Conservation (phyloP, 2,329 filamentous ascomycete species). For the Fragosphaeria purpurea region DNA sequence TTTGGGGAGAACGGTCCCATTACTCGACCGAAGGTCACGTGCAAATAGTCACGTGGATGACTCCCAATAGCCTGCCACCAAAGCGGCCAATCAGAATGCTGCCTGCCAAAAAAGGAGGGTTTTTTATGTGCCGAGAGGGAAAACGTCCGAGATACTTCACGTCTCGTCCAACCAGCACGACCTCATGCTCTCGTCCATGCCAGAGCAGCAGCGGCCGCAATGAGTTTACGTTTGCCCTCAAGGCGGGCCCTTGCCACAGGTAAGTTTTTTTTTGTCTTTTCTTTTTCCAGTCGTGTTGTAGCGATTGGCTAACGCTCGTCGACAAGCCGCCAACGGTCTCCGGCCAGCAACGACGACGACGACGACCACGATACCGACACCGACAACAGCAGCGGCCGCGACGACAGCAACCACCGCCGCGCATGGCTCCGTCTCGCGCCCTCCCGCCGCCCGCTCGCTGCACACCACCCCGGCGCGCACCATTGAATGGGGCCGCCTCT, state of each 20-base stretch:
- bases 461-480: slow-evolving; percentile 10
- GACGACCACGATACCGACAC: slow-evolving; percentile 2
- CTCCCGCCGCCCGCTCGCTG: background rate
- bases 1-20: too few species aligned
- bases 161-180: background rate
- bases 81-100: background rate
- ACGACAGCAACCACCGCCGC: background rate
- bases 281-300: too few species aligned
- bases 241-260: slow-evolving; percentile 51
- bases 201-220: slow-evolving; percentile 22
- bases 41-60: background rate
- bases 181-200: background rate
- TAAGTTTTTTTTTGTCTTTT: slow-evolving; percentile 27
- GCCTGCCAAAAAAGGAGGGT: background rate
- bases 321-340: background rate
- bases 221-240: slow-evolving; percentile 57
- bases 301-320: too few species aligned
- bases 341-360: background rate
- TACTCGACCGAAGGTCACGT: slow-evolving; percentile 9
- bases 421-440: background rate
- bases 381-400: background rate
- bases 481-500: slow-evolving; percentile 11
- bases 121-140: background rate
- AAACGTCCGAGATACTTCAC: too few species aligned
- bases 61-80: background rate